phyloP scores from a whole-genome alignment of 2,329 filamentous ascomycete species.

The Neofusicoccum kwambonambiense region DNA sequence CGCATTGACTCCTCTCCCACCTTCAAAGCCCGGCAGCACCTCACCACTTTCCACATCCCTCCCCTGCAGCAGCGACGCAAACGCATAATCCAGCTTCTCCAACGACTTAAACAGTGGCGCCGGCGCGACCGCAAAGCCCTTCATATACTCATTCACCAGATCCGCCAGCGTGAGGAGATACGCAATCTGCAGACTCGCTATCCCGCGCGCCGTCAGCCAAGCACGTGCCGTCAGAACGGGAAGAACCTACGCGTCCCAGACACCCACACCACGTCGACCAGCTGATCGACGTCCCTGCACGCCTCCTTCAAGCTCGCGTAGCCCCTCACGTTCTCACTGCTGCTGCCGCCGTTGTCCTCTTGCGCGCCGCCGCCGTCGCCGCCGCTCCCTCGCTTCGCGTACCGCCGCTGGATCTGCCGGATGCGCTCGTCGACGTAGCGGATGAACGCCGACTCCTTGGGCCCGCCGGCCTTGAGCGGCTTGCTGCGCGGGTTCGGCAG shows the following conservation, averaged over 20 bases:
- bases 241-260: slow-evolving; percentile 74
- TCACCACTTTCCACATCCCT: slow-evolving; percentile 65
- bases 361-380: no score
- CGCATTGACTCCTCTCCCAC: slow-evolving; percentile 63
- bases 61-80: slow-evolving; percentile 71
- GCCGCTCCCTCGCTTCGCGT: slow-evolving; percentile 47
- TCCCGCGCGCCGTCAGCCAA: neutral
- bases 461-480: slow-evolving; percentile 55
- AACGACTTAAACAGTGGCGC: slow-evolving; percentile 69
- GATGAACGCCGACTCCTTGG: slow-evolving; percentile 59
- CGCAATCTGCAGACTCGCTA: slow-evolving; percentile 77
- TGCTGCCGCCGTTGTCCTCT: slow-evolving; percentile 18
- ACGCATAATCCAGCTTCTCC: slow-evolving; percentile 78
- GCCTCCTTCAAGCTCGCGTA: slow-evolving; percentile 67
- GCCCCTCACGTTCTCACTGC: slow-evolving; percentile 42
- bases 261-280: slow-evolving; percentile 82
- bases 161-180: slow-evolving; percentile 78
- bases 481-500: slow-evolving; percentile 54
- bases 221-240: neutral
- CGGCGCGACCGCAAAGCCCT: slow-evolving; percentile 68
- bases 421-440: slow-evolving; percentile 56
- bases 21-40: slow-evolving; percentile 68
- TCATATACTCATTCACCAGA: slow-evolving; percentile 68
- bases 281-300: slow-evolving; percentile 68
- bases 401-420: slow-evolving; percentile 51